Evolutionary conservation across 1,284 basidiomycete species (phyloP), one percentile per base, ranked within the genome.

Genomic region (Sanghuangporus sanghuang): DNA sequence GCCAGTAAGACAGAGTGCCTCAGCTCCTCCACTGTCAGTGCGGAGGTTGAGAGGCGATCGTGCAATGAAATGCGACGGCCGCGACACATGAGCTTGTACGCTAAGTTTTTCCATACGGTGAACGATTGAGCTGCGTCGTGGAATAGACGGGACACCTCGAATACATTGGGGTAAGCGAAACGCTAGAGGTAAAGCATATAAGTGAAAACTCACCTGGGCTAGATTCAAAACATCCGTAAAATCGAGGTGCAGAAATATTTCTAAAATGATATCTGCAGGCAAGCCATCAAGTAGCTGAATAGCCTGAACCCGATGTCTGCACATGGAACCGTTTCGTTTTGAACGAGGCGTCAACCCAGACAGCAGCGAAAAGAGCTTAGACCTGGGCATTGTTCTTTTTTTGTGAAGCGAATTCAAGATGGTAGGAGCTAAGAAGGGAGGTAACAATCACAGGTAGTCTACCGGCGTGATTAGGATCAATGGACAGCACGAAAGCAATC

Each of bases 71-170:
- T 52, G 18, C 61, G 64, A n/a, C 64, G 64, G 3, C 55, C 55
- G 16, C 64, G 48, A n/a, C 57, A 58, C 64, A 65, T 65, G 38
- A 65, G 64, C 21, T 49, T 55, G 57, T 32, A 61, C 16, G 64
- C 64, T 21, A 65, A 57, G 44, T 55, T 65, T 32, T 48, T 38
- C 64, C 64, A 65, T 21, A 62, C 46, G 21, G 55, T 36, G 23
- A 62, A n/a, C 4, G 64, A 55, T 38, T 46, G 23, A 14, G 64
- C 62, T 14, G 62, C 36, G 11, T 54, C 40, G 55, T 62, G 48
- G 61, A 65, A 65, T 9, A 59, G 23, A 42, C 48, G 64, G 8
- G 60, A 62, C 6, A 62, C 61, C 64, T 65, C 27, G 27, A 32
- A 32, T 32, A 32, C 27, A 32, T 49, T 32, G 50, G 8, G 23